phyloP scores from a whole-genome alignment of 2,329 filamentous ascomycete genomes.

The Diaporthe citriasiana region DNA sequence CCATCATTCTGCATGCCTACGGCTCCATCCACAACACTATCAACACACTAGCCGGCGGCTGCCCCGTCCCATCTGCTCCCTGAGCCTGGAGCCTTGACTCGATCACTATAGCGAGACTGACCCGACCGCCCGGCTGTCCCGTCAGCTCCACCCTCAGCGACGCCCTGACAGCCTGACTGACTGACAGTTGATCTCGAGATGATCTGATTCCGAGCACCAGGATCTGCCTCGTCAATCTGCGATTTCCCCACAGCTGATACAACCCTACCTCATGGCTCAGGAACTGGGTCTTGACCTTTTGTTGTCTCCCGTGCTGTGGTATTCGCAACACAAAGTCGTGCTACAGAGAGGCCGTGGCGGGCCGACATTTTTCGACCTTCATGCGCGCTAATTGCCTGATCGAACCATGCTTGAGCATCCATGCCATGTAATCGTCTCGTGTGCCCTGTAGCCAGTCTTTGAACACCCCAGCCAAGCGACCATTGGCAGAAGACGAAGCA shows the following conservation, averaged over 20 bases:
- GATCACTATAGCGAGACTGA: constrained; percentile 21
- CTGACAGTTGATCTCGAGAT: constrained; percentile 20
- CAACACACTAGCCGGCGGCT: background rate
- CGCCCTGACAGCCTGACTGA: too few species aligned
- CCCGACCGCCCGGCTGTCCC: constrained; percentile 31
- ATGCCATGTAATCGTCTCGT: background rate
- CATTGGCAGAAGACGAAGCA: constrained; percentile 4
- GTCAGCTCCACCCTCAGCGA: constrained; percentile 18
- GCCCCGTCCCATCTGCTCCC: constrained; percentile 13
- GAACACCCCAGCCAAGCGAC: background rate
- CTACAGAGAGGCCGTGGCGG: background rate
- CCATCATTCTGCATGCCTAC: background rate
- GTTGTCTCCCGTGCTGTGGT: background rate
- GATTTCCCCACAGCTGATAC: constrained; percentile 35
- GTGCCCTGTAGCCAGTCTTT: background rate
- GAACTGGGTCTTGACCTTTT: constrained; percentile 13
- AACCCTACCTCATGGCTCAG: constrained; percentile 41
- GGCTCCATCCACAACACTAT: constrained; percentile 3
- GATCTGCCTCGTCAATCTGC: constrained; percentile 36
- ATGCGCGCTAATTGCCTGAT: background rate
- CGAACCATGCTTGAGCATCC: background rate
- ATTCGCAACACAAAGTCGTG: background rate
- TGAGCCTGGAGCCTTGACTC: constrained; percentile 21
- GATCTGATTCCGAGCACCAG: constrained; percentile 32
- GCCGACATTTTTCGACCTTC: background rate